phyloP scores from a whole-genome alignment of 306 rosid species.

The Cucurbita moschata region DNA sequence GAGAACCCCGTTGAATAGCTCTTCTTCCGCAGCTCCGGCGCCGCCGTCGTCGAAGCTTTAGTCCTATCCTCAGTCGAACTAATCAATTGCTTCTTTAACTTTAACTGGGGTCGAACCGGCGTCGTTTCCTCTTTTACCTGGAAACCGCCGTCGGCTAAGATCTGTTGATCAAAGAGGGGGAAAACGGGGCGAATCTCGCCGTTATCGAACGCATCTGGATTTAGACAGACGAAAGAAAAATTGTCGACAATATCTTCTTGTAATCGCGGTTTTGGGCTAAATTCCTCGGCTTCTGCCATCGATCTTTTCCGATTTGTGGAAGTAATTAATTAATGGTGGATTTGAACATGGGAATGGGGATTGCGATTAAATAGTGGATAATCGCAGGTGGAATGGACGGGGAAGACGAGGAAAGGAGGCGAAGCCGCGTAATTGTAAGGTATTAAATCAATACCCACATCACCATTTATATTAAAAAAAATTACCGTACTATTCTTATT shows the following conservation, averaged over 20 bases:
- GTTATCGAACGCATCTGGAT: slow-evolving; percentile 38
- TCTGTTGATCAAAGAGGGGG: slow-evolving; percentile 45
- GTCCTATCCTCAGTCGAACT: neutral
- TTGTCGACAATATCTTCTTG: slow-evolving; percentile 15
- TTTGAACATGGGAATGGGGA: neutral
- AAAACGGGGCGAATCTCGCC: slow-evolving; percentile 63
- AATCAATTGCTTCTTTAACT: slow-evolving; percentile 23
- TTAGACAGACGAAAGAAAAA: slow-evolving; percentile 41
- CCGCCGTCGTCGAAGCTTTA: neutral
- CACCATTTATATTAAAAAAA: neutral
- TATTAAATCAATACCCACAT: neutral
- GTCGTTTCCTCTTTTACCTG: neutral
- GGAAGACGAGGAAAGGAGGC: neutral
- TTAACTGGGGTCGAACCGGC: slow-evolving; percentile 27
- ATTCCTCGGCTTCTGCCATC: neutral
- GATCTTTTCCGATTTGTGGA: too few species aligned
- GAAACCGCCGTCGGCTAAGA: slow-evolving; percentile 17
- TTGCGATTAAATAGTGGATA: neutral
- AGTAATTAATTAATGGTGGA: neutral
- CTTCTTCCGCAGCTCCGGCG: too few species aligned
- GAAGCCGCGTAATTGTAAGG: neutral
- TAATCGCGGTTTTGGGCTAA: neutral
- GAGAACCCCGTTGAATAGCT: slow-evolving; percentile 11
- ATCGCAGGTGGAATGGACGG: neutral
- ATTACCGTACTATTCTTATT: too few species aligned